Evolutionary conservation across 2,329 filamentous ascomycete genomes (phyloP).

Genomic region (Trichophyton verrucosum): DNA sequence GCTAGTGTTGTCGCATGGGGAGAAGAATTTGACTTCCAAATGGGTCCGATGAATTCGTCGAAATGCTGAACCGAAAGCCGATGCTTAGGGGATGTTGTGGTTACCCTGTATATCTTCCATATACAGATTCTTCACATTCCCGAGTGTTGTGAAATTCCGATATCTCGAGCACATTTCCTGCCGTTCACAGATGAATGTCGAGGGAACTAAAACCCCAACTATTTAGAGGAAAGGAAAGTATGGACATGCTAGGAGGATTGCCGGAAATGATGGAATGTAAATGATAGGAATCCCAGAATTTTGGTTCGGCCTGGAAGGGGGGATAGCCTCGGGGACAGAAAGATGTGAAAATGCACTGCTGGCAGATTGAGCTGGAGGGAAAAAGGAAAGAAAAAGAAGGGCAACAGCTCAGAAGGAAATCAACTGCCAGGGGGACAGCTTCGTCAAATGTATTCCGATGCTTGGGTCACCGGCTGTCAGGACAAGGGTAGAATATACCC

Average conservation of each 20-base stretch:
- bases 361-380: not conserved
- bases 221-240: not conserved
- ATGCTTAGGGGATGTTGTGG: not conserved
- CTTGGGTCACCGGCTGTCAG: not conserved
- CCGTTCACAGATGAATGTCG: not conserved
- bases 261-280: not conserved
- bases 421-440: not conserved
- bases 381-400: not conserved
- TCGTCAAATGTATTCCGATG: not conserved
- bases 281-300: not conserved
- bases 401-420: not conserved
- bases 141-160: not conserved
- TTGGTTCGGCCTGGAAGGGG: slow-evolving; percentile 1
- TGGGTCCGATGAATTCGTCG: not conserved
- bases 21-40: not conserved
- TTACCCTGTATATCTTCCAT: not conserved
- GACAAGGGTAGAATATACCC: slow-evolving; percentile 4
- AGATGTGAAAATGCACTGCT: not conserved
- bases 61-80: not conserved
- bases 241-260: not conserved
- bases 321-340: not conserved
- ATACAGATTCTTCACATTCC: not conserved
- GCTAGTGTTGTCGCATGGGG: not conserved
- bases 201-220: not conserved
- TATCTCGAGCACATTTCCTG: not conserved